Evolutionary conservation across 495 filamentous ascomycete species (phyloP).

Genomic region (Xanthoparmelia taractica): DNA sequence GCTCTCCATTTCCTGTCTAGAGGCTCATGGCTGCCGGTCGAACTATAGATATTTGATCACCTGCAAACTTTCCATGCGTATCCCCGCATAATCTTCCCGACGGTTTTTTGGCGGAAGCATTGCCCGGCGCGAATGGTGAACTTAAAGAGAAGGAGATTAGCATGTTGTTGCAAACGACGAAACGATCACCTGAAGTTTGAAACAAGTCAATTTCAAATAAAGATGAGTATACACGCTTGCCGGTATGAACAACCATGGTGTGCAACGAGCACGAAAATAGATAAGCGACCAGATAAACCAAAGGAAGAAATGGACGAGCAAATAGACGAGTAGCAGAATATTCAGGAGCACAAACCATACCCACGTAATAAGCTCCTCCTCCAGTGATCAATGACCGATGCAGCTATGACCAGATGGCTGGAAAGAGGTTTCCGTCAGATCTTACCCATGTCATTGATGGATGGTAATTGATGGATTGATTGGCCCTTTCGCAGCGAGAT

Average conservation of each 20-base stretch:
- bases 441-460: neutral
- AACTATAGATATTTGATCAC: too few species aligned
- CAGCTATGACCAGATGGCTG: neutral
- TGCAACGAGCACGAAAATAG: neutral
- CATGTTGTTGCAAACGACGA: neutral
- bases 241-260: neutral
- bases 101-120: neutral
- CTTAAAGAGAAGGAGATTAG: neutral
- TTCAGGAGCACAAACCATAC: neutral
- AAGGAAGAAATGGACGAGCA: neutral
- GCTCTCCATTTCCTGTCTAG: neutral
- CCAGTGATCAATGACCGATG: neutral
- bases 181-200: neutral
- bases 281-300: neutral
- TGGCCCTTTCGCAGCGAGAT: neutral
- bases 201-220: neutral
- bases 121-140: neutral
- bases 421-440: neutral
- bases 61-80: neutral
- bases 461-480: neutral
- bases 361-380: neutral
- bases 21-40: neutral
- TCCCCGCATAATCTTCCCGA: constrained; percentile 1
- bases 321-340: neutral
- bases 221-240: neutral